Conservation (phyloP, 495 filamentous ascomycete genomes). For the Trichoderma erinaceum region DNA sequence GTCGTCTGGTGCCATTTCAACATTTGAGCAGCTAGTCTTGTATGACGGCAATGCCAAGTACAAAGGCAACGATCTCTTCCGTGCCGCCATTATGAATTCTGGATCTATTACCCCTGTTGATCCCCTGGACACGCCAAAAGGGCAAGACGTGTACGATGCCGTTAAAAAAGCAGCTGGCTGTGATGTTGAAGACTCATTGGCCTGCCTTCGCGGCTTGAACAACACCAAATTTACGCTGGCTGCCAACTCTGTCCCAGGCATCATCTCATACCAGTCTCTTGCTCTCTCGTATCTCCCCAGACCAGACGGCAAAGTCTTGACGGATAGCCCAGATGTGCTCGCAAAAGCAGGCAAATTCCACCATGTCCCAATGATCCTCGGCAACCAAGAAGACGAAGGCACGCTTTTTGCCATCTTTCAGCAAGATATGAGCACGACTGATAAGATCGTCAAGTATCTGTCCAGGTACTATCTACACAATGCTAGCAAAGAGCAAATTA, state of each 20-base stretch:
- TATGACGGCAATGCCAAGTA: conserved; percentile 45
- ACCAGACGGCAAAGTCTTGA: conserved; percentile 53
- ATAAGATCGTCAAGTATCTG: conserved; percentile 55
- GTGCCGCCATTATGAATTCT: conserved; percentile 52
- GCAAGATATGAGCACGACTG: conserved; percentile 53
- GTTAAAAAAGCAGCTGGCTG: conserved; percentile 48
- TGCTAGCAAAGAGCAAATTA: conserved; percentile 38
- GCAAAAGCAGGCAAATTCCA: conserved; percentile 45
- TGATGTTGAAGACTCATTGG: conserved; percentile 38
- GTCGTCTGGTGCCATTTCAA: conserved; percentile 49
- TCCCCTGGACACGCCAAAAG: conserved; percentile 44
- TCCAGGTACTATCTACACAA: conserved; percentile 48
- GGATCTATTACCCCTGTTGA: conserved; percentile 48
- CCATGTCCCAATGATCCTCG: conserved; percentile 52
- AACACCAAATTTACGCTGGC: conserved; percentile 51
- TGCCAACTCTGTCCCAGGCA: conserved; percentile 58
- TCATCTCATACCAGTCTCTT: conserved; percentile 57
- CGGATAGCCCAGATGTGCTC: conserved; percentile 50
- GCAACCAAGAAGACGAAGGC: conserved; percentile 55
- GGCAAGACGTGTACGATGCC: conserved; percentile 45
- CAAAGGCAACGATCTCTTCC: conserved; percentile 50
- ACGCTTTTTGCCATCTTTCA: conserved; percentile 58
- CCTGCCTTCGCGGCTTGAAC: conserved; percentile 44
- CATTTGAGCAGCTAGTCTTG: conserved; percentile 47
- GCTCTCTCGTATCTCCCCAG: conserved; percentile 60